A percentile compares a stretch with the other conserved stretches of the same genome.
These are phyloP conservation scores for Salix dunnii DNA, from an alignment of 345 rosid genomes.

Conservation along the genomic window DNA sequence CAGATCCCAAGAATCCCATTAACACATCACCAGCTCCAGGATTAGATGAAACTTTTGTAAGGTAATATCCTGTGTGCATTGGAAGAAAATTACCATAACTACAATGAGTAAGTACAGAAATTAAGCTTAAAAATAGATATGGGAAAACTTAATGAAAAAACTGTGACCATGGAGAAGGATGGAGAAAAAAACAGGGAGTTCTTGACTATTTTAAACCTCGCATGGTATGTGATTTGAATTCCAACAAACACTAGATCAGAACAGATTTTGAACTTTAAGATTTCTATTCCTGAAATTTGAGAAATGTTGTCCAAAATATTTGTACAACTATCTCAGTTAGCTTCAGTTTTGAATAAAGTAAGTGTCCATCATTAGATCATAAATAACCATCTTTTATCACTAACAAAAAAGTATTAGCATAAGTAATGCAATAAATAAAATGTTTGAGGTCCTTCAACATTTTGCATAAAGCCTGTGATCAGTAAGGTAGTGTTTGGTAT, in stretches of 20 bases:
- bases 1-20: slow-evolving; percentile 95
- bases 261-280: not conserved
- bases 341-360: not conserved
- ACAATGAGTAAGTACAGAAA: too few relatives aligned
- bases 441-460: too few relatives aligned
- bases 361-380: not conserved
- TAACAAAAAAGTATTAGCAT: not conserved
- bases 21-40: slow-evolving; percentile 96
- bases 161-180: not conserved
- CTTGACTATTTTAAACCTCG: not conserved
- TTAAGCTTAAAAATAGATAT: too few relatives aligned
- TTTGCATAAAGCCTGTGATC: too few relatives aligned
- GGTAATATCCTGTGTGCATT: slow-evolving; percentile 61
- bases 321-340: not conserved
- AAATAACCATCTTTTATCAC: not conserved
- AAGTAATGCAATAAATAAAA: too few relatives aligned
- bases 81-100: slow-evolving; percentile 1
- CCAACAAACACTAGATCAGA: not conserved
- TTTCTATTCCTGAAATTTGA: not conserved
- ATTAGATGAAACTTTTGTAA: slow-evolving; percentile 68
- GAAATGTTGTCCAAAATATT: not conserved
- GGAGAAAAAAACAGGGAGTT: not conserved
- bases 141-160: not conserved
- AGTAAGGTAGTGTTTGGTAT: too few relatives aligned
- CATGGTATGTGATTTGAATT: not conserved